Conservation (phyloP, 371 early-diverging fungal genomes). For the Mortierella sp. region DNA sequence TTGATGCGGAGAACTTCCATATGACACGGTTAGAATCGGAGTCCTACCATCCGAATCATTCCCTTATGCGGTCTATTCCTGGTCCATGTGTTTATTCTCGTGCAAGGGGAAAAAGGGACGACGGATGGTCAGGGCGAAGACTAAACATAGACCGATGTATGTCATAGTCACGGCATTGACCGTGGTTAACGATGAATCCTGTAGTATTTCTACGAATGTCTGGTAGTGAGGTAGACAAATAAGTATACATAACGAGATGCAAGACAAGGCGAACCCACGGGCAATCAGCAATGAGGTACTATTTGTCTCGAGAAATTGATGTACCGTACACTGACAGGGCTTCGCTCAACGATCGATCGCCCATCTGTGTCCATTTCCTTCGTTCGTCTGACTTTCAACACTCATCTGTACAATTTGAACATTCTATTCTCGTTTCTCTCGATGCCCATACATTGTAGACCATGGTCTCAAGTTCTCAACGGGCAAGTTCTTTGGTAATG, state of each 20-base stretch:
- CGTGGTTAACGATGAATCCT: no score
- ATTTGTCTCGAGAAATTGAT: no score
- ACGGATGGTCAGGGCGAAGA: background rate
- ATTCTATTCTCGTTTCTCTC: background rate
- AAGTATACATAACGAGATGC: no score
- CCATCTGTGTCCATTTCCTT: background rate
- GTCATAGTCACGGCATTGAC: no score
- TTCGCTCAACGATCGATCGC: no score
- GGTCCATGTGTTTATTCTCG: background rate
- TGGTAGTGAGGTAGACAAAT: no score
- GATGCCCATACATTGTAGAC: background rate
- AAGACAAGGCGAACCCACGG: no score
- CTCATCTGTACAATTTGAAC: no score
- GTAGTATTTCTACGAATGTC: no score
- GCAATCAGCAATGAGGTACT: background rate
- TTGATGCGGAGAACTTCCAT: background rate
- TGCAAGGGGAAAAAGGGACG: background rate
- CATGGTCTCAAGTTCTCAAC: background rate
- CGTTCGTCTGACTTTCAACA: constrained; percentile 3
- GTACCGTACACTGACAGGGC: background rate
- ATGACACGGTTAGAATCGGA: constrained; percentile 16
- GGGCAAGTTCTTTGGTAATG: background rate
- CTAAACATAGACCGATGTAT: background rate
- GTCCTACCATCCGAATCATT: constrained; percentile 9
- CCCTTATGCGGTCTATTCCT: constrained; percentile 14